Base-by-base conservation (phyloP, 2,329 filamentous ascomycete genomes). In the Fusarium pseudocircinatum region DNA sequence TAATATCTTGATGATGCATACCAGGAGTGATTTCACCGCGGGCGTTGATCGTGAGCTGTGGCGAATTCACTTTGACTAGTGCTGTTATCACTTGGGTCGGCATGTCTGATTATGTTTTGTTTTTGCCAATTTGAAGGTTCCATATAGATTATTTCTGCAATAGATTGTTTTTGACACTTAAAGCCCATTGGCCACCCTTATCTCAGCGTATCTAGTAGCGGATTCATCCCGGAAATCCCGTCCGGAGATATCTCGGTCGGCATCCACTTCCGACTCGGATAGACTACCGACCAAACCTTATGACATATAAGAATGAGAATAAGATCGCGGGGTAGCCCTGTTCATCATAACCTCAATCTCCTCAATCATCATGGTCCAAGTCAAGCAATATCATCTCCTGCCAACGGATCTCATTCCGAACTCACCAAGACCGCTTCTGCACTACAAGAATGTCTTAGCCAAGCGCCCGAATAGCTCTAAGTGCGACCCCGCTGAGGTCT, bases 351-450 rank as follows among this genome's bases (percentile, higher is more conserved):
- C 14, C 6, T 18, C 18, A 26, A 22, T 2, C 0, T 15, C 5
- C 2, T 30, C 24, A 24, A n/a, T 39, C 22, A 50, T 6, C 4
- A 78, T 78, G 77, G 36, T 42, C 3, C 20, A 80, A 67, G 75
- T 83, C n/a, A 78, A 77, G 14, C 78, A 77, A 49, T 84, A 86
- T 57, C 74, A 81, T 43, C 82, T 88, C 8, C 78, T 78, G 1
- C 84, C 85, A 4, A 86, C 85, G 16, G 65, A 77, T 7, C 82
- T 86, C 11, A 82, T 88, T 18, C 87, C 86, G 26, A 88, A 88
- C 77, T 89, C 84, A 56, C 87, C 83, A 60, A 80, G 84, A 13
- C 86, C 87, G 4, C 79, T 90, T 0, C 81, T 90, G 9, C 87
- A 89, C 78, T 90, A 89, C 74, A 75, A 73, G n/a, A 68, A 76